A percentile compares a stretch with the other conserved stretches of the same genome.
phyloP scores from a whole-genome alignment of 2,329 filamentous ascomycete species.

The Aspergillus aculeatinus region DNA sequence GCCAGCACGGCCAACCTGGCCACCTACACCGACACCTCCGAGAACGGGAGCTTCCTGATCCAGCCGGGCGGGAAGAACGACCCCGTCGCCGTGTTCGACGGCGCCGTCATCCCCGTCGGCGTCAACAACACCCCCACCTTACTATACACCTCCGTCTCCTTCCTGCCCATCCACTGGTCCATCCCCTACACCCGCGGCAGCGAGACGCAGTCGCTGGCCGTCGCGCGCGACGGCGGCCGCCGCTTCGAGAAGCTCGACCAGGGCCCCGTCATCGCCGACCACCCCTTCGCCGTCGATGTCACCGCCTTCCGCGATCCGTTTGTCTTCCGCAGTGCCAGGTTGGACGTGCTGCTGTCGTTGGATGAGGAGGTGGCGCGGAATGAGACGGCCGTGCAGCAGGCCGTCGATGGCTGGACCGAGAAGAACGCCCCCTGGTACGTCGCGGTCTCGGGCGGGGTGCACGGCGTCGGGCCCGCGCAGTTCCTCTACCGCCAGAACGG shows the following conservation, averaged over 20 bases:
- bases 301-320: conserved; percentile 23
- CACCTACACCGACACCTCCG: conserved; percentile 18
- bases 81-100: conserved; percentile 20
- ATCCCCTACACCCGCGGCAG: conserved; percentile 46
- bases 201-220: conserved; percentile 48
- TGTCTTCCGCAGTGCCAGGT: conserved; percentile 16
- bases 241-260: conserved; percentile 49
- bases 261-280: conserved; percentile 46
- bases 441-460: conserved; percentile 21
- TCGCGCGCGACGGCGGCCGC: conserved; percentile 47
- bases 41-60: conserved; percentile 13
- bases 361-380: background rate
- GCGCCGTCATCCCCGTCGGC: conserved; percentile 19
- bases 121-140: conserved; percentile 46
- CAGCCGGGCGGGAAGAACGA: conserved; percentile 19
- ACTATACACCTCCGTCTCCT: conserved; percentile 50
- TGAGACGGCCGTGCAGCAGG: background rate
- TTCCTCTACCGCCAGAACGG: conserved; percentile 22
- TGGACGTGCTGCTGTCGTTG: conserved; percentile 8
- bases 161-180: conserved; percentile 48
- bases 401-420: background rate
- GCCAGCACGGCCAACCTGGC: conserved; percentile 18
- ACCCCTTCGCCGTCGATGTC: conserved; percentile 19
- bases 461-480: conserved; percentile 14
- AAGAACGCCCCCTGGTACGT: conserved; percentile 19